Base-by-base conservation (phyloP, 176 grass and related monocot genomes). In the Rhynchospora breviuscula region DNA sequence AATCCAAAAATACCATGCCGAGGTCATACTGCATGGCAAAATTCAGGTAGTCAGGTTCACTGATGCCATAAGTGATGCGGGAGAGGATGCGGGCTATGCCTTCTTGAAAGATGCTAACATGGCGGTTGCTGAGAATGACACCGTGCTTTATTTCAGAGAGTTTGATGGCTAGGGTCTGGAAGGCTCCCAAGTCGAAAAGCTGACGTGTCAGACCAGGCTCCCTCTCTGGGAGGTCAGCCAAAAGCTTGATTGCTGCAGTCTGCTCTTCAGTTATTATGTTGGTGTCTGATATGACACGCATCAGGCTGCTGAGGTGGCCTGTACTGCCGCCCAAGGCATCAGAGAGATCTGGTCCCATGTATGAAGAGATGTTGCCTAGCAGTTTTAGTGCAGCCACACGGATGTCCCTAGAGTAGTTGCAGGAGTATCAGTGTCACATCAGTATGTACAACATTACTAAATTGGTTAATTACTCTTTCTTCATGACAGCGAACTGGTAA, bases 361-460 rank as follows among this genome's bases (percentile, higher is more conserved):
- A 81, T n/a, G 94, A 90, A 1, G 94, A 89, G 56, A 97, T 85
- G 62, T 94, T 97, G 67, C 89, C 82, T 56, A 94, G 84, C 12
- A 97, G 89, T 78, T 89, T 97, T 35, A 97, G 72, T 58, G 94
- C 88, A 67, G 91, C 92, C 1, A 92, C 82, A 63, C 92, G 90
- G 85, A 92, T 92, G 22, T 97, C 94, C 63, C 80, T 82, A 52
- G 8, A 67, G 11, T 82, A 51, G 23, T 67, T 49, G 19, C 35
- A 71, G 43, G 1, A 71, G 43, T 71, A 46, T 71, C 35, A 71
- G 35, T 71, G 43, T 22, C 35, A 46, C 46, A 71, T 18, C 43
- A 71, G 35, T 22, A 71, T 3, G 12, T 17, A 29, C 51, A 18
- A 54, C 7, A 77, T 77, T 31, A 77, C 21, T 9, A 44, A 56